phyloP scores from a whole-genome alignment of 2,329 filamentous ascomycete genomes.

The Penicillium sp. region DNA sequence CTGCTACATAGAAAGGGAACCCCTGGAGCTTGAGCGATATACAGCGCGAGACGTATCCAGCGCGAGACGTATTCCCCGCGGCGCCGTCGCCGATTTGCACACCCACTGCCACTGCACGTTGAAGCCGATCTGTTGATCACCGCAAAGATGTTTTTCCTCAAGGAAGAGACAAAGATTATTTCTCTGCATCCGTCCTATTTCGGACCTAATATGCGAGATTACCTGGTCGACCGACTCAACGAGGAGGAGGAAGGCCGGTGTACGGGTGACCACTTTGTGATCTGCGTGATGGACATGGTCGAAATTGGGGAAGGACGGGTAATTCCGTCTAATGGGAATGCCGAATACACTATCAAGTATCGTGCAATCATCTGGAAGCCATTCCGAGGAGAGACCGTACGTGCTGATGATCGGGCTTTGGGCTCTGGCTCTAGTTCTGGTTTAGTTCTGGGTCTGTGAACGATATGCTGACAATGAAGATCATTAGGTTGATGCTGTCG shows the following conservation, averaged over 20 bases:
- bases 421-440: neutral
- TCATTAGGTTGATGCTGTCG: slow-evolving; percentile 80
- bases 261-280: slow-evolving; percentile 93
- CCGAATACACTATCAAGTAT: slow-evolving; percentile 92
- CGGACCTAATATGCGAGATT: slow-evolving; percentile 83
- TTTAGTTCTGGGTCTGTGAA: neutral
- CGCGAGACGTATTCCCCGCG: neutral
- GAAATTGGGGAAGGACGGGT: slow-evolving; percentile 92
- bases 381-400: slow-evolving; percentile 95
- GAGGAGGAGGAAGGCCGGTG: slow-evolving; percentile 93
- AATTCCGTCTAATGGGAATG: slow-evolving; percentile 81
- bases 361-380: slow-evolving; percentile 96
- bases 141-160: slow-evolving; percentile 87
- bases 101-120: neutral
- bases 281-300: slow-evolving; percentile 94
- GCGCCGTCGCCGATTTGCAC: neutral
- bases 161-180: slow-evolving; percentile 91
- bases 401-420: slow-evolving; percentile 31
- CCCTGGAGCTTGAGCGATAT: neutral
- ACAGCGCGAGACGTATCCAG: too few relatives aligned
- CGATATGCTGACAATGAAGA: slow-evolving; percentile 25
- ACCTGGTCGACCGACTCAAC: slow-evolving; percentile 82
- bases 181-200: slow-evolving; percentile 97
- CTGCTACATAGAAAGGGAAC: neutral
- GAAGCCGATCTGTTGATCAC: neutral